Evolutionary conservation across 805 yeast species (phyloP).

Genomic region (Candida qinlingensis): DNA sequence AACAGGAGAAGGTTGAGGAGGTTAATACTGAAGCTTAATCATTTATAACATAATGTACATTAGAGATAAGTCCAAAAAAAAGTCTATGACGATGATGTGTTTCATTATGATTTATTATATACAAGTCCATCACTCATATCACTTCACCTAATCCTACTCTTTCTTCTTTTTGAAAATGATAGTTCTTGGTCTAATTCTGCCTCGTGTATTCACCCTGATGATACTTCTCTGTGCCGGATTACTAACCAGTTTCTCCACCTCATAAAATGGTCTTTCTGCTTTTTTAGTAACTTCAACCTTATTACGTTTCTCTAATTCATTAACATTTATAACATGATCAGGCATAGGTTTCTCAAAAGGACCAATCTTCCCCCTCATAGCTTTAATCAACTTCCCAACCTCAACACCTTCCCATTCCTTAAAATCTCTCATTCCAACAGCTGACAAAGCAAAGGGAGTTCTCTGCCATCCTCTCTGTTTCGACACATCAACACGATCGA

Average conservation of each 20-base stretch:
- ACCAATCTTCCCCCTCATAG: slow-evolving; percentile 18
- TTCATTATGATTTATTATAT: too few relatives aligned
- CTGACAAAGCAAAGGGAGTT: slow-evolving; percentile 5
- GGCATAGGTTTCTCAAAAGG: slow-evolving; percentile 31
- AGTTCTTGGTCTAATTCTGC: slow-evolving; percentile 9
- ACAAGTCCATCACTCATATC: background rate
- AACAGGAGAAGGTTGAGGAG: slow-evolving; percentile 5
- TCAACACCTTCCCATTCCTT: slow-evolving; percentile 25
- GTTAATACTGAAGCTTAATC: too few relatives aligned
- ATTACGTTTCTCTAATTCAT: background rate
- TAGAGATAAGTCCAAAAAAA: too few relatives aligned
- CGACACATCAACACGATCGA: slow-evolving; percentile 3
- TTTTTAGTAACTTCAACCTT: background rate
- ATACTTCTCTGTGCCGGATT: slow-evolving; percentile 10
- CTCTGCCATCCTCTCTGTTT: slow-evolving; percentile 5
- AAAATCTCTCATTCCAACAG: slow-evolving; percentile 4
- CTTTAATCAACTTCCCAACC: slow-evolving; percentile 4
- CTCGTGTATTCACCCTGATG: slow-evolving; percentile 2
- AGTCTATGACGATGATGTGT: too few relatives aligned
- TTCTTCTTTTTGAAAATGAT: slow-evolving; percentile 3
- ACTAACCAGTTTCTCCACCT: slow-evolving; percentile 2
- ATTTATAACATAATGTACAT: too few relatives aligned
- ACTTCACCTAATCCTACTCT: background rate
- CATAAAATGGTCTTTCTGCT: slow-evolving; percentile 3
- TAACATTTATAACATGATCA: background rate